Evolutionary conservation across 2,329 filamentous ascomycete genomes (phyloP).

Genomic region (Colletotrichum acutatum): DNA sequence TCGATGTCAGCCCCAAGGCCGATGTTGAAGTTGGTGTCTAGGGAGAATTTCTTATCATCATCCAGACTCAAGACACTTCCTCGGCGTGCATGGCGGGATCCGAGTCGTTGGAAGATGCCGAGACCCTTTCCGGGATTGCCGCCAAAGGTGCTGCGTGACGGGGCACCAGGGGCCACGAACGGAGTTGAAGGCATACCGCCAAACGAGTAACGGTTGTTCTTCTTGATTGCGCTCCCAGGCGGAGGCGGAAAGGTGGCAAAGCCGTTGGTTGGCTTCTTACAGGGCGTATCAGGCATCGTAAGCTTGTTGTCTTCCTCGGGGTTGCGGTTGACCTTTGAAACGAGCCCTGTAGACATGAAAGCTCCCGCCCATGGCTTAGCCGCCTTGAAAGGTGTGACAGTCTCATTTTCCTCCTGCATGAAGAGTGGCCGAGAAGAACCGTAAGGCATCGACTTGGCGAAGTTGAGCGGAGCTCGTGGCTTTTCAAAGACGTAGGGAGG

Average conservation of each 20-base stretch:
- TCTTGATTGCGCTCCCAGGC: conserved; percentile 70
- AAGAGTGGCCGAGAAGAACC: conserved; percentile 54
- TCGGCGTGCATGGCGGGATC: conserved; percentile 57
- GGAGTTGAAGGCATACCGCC: conserved; percentile 81
- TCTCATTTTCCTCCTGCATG: conserved; percentile 33
- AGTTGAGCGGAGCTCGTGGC: conserved; percentile 62
- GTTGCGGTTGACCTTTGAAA: conserved; percentile 93
- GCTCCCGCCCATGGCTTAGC: conserved; percentile 83
- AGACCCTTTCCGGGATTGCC: conserved; percentile 68
- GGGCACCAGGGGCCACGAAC: conserved; percentile 70
- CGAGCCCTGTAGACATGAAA: conserved; percentile 93
- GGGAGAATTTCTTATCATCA: conserved; percentile 74
- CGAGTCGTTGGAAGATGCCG: conserved; percentile 73
- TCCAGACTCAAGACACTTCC: conserved; percentile 85
- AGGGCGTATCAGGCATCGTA: conserved; percentile 92
- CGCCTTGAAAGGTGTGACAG: conserved; percentile 67
- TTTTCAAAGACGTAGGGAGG: conserved; percentile 68
- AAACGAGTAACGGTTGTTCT: conserved; percentile 79
- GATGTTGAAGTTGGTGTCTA: conserved; percentile 49
- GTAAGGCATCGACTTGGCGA: conserved; percentile 81
- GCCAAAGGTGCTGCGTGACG: conserved; percentile 58
- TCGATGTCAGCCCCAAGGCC: conserved; percentile 65
- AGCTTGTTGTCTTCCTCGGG: conserved; percentile 74
- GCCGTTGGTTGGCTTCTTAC: conserved; percentile 82
- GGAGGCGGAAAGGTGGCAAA: conserved; percentile 74